phyloP scores from a whole-genome alignment of 2,329 filamentous ascomycete genomes.

The Xylariaceae sp. region DNA sequence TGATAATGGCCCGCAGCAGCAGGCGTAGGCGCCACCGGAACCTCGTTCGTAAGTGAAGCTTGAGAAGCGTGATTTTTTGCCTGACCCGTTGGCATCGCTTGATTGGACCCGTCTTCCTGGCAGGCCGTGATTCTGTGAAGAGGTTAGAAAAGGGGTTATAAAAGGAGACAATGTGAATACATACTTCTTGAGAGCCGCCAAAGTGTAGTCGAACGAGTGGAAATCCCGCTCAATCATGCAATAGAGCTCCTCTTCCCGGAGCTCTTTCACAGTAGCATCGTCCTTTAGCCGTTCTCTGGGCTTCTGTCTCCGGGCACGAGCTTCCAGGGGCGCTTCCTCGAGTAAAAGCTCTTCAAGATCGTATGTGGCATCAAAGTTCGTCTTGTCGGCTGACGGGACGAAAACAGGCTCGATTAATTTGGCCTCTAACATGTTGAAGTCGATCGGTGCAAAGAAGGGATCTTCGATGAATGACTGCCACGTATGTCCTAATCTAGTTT shows the following conservation, averaged over 20 bases:
- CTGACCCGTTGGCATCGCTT: conserved; percentile 18
- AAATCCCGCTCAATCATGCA: conserved; percentile 92
- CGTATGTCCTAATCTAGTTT: conserved; percentile 75
- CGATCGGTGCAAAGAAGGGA: conserved; percentile 80
- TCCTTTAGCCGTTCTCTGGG: conserved; percentile 87
- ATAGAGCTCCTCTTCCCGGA: conserved; percentile 89
- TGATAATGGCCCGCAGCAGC: conserved; percentile 24
- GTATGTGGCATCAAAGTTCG: conserved; percentile 98
- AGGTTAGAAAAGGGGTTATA: conserved; percentile 6
- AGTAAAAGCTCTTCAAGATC: conserved; percentile 89
- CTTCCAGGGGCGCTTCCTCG: conserved; percentile 92
- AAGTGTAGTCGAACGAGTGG: conserved; percentile 90
- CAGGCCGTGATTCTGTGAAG: conserved; percentile 34
- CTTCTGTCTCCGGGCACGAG: conserved; percentile 86
- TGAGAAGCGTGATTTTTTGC: conserved; percentile 33
- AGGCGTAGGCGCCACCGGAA: conserved; percentile 35
- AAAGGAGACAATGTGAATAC: background rate
- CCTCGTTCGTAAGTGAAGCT: conserved; percentile 49
- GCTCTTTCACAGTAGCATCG: conserved; percentile 91
- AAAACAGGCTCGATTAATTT: conserved; percentile 92
- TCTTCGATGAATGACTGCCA: conserved; percentile 84
- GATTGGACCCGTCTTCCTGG: conserved; percentile 24
- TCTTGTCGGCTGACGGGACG: conserved; percentile 91
- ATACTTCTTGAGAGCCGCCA: conserved; percentile 69
- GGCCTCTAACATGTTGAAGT: conserved; percentile 77